Base-by-base conservation (phyloP, 176 grass and related monocot genomes). In the Chloris gayana region DNA sequence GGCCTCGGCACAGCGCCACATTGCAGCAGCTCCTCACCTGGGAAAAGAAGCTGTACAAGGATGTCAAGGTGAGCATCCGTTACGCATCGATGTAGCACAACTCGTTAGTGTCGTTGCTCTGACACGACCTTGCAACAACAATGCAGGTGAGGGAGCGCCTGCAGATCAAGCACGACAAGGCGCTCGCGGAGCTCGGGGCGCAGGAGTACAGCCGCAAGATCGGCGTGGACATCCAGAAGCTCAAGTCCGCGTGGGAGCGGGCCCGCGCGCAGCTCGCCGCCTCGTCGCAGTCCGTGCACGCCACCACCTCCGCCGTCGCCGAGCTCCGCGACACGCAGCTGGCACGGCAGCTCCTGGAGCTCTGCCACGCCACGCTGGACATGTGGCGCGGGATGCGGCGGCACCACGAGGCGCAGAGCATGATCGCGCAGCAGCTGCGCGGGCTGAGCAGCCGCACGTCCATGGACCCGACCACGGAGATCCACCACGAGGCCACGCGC, bases 41-140 rank as follows among this genome's bases (percentile, higher is more conserved):
- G 90, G 96, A 99, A 79, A 99, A 89, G 88, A 95, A 95, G 73
- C 85, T 95, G 47, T 93, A 91, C 76, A 82, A 82, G 72, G 96
- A 99, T 29, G 88, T 95, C 26, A 95, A 98, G 90, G 93, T 97
- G 44, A 79, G 15, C 56, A 62, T n/a, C 30, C 38, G 44, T 50
- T 37, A 37, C 0, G 8, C 7, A 5, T 63, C 2, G 0, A 29
- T 7, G 3, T 17, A 45, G 12, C 12, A 11, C 12, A 46, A 18
- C 66, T 15, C 39, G 69, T 45, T 45, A 77, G 62, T 22, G 21
- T n/a, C 57, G 21, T 26, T 73, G 70, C 44, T 6, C 76, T 19
- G 19, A 42, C 39, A 42, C 14, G 73, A 59, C 53, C 6, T 70
- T 50, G 51, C 50, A 53, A 51, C 4, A 49, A 17, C 30, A 64